These are phyloP conservation scores for Monosporascus sp. DNA, from an alignment of 2,329 filamentous ascomycete genomes.

Conservation along the genomic window DNA sequence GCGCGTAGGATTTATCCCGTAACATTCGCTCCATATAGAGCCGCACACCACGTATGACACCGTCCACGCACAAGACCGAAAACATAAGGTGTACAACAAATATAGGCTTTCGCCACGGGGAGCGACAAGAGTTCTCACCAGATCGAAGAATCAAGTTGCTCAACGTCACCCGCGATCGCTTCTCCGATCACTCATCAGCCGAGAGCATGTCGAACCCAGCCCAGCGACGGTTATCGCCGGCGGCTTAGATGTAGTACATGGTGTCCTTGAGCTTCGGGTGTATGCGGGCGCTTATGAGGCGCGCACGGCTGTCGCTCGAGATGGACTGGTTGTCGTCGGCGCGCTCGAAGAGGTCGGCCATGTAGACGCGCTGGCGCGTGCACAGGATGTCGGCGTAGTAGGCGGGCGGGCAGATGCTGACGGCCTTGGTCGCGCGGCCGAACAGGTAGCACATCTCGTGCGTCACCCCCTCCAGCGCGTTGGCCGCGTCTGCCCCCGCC, in stretches of 20 bases:
- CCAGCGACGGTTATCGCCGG: background rate
- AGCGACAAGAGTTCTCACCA: too few species aligned
- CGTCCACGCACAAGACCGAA: too few species aligned
- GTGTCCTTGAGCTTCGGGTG: constrained; percentile 38
- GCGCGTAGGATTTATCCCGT: too few species aligned
- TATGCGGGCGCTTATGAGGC: constrained; percentile 22
- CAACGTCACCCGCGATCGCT: too few species aligned
- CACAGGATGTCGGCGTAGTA: constrained; percentile 89
- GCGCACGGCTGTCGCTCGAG: background rate
- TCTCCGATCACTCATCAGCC: too few species aligned
- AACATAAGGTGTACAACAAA: too few species aligned
- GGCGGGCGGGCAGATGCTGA: constrained; percentile 80
- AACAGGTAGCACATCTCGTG: constrained; percentile 80
- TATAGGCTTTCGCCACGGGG: too few species aligned
- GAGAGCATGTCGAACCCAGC: background rate
- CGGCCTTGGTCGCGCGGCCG: constrained; percentile 80
- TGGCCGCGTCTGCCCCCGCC: constrained; percentile 42
- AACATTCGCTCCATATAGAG: too few species aligned
- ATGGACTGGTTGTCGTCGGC: constrained; percentile 25
- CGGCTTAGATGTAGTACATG: constrained; percentile 52
- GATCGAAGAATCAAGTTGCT: too few species aligned
- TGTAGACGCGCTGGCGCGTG: constrained; percentile 68
- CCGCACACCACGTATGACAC: too few species aligned
- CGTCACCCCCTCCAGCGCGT: constrained; percentile 67
- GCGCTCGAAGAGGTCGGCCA: constrained; percentile 56